These are phyloP conservation scores for Colletotrichum aenigma DNA, from an alignment of 2,329 filamentous ascomycete genomes.

Conservation along the genomic window DNA sequence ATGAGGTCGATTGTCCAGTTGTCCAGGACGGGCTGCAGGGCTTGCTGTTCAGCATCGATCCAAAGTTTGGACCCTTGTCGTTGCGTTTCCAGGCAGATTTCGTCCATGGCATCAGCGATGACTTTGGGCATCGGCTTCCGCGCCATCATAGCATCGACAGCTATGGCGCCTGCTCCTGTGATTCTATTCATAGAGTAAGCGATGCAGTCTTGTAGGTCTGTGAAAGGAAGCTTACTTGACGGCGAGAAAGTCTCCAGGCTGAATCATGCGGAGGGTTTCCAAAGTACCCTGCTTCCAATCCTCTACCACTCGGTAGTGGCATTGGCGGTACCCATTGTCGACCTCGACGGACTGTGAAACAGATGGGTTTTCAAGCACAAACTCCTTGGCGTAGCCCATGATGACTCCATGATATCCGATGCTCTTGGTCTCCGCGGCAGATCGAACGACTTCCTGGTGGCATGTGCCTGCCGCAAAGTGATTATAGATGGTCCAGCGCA, in stretches of 20 bases:
- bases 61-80: slow-evolving; percentile 74
- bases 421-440: slow-evolving; percentile 68
- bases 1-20: slow-evolving; percentile 79
- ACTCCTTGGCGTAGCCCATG: slow-evolving; percentile 82
- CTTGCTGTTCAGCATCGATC: slow-evolving; percentile 86
- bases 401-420: slow-evolving; percentile 87
- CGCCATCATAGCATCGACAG: slow-evolving; percentile 70
- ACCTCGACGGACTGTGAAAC: slow-evolving; percentile 48
- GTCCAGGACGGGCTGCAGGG: slow-evolving; percentile 80
- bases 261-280: slow-evolving; percentile 75
- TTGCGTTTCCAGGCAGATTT: slow-evolving; percentile 75
- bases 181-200: slow-evolving; percentile 51
- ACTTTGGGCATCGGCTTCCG: slow-evolving; percentile 65
- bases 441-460: slow-evolving; percentile 67
- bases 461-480: slow-evolving; percentile 91
- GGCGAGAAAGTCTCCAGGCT: slow-evolving; percentile 65
- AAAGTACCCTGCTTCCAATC: slow-evolving; percentile 78
- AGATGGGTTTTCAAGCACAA: slow-evolving; percentile 62
- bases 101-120: slow-evolving; percentile 72
- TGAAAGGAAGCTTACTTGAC: slow-evolving; percentile 52
- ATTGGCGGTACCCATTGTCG: slow-evolving; percentile 40
- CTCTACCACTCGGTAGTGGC: slow-evolving; percentile 56
- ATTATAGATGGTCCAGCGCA: slow-evolving; percentile 86
- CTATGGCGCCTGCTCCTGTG: slow-evolving; percentile 79
- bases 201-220: background rate